Percentiles rank a stretch among this genome's conserved stretches.
Conservation (phyloP, 345 rosid genomes). For the Eucalyptus cloeziana region DNA sequence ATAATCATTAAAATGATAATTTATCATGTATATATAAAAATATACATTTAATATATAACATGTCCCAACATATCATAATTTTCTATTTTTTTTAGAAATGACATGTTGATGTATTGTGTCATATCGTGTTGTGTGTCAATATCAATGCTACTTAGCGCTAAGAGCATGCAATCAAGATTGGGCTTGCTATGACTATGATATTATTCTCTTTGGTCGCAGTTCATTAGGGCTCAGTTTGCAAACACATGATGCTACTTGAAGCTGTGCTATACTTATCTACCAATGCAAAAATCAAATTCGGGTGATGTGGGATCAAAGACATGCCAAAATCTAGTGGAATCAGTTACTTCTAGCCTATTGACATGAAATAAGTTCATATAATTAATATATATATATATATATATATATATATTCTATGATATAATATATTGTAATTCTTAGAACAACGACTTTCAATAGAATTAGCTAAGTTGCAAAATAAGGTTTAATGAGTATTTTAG, state of each 20-base stretch:
- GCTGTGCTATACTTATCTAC: not conserved
- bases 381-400: no score
- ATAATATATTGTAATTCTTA: not conserved
- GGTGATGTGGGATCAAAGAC: not conserved
- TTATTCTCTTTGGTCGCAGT: not conserved
- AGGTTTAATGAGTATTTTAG: not conserved
- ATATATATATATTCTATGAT: no score
- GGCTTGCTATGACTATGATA: not conserved
- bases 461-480: not conserved
- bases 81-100: no score
- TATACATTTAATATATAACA: no score
- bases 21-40: no score
- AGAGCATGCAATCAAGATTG: no score
- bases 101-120: accelerated
- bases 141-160: accelerated
- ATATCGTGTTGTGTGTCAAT: accelerated
- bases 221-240: not conserved
- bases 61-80: no score
- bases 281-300: not conserved
- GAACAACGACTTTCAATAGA: not conserved
- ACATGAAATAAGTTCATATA: not conserved
- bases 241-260: not conserved
- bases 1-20: no score
- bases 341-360: not conserved
- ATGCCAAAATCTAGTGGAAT: not conserved